A percentile compares a stretch with the other conserved stretches of the same genome.
Conservation (phyloP, 2,329 filamentous ascomycete genomes). For the Rhynchosporium graminicola region DNA sequence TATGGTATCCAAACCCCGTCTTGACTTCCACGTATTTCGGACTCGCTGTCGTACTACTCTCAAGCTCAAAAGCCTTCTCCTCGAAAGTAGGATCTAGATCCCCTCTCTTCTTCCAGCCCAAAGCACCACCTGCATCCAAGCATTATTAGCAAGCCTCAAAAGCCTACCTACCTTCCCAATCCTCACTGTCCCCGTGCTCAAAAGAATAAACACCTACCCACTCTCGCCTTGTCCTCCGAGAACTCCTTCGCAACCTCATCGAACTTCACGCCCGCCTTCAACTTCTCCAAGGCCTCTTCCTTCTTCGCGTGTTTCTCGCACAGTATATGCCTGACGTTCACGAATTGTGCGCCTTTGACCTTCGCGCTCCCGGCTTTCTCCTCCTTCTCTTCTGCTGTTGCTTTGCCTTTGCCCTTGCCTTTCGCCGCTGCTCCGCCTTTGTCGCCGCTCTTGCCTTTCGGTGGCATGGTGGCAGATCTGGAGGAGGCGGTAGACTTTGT, state of each 20-base stretch:
- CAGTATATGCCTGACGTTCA: constrained; percentile 72
- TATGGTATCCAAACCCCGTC: constrained; percentile 76
- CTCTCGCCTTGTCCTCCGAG: constrained; percentile 75
- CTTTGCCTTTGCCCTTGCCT: constrained; percentile 43
- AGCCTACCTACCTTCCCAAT: background rate
- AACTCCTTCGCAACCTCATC: constrained; percentile 72
- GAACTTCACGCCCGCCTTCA: constrained; percentile 68
- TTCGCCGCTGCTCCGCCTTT: constrained; percentile 36
- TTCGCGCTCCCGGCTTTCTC: constrained; percentile 42
- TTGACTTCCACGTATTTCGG: constrained; percentile 71
- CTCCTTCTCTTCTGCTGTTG: constrained; percentile 45
- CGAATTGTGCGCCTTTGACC: constrained; percentile 63
- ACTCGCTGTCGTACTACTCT: constrained; percentile 62
- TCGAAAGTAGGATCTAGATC: constrained; percentile 69
- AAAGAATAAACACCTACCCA: constrained; percentile 47
- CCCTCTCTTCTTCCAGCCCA: constrained; percentile 74
- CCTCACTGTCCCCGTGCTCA: background rate
- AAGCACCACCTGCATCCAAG: constrained; percentile 57
- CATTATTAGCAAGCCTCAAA: constrained; percentile 3
- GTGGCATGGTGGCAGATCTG: constrained; percentile 32
- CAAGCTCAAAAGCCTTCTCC: constrained; percentile 68
- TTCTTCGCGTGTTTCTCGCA: constrained; percentile 79
- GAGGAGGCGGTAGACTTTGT: background rate
- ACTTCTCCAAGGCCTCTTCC: constrained; percentile 70
- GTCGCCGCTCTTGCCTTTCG: constrained; percentile 37